These are phyloP conservation scores for Exophiala dermatitidis DNA, from an alignment of 2,329 filamentous ascomycete species.

Conservation along the genomic window DNA sequence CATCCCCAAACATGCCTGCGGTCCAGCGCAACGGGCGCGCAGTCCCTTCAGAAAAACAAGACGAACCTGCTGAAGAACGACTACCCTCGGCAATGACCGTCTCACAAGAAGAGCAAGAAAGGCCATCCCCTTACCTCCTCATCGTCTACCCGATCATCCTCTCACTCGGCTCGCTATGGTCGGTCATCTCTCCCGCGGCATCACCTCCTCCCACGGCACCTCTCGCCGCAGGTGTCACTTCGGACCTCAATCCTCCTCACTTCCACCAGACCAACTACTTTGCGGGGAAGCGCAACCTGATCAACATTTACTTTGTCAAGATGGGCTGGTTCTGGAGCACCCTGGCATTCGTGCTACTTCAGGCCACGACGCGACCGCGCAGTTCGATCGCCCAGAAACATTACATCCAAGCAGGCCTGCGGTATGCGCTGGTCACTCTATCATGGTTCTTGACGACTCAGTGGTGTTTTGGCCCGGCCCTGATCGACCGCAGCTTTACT, in stretches of 20 bases:
- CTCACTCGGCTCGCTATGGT: constrained; percentile 73
- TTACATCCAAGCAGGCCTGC: constrained; percentile 50
- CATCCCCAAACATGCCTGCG: constrained; percentile 12
- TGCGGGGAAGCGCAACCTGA: constrained; percentile 82
- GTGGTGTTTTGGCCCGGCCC: constrained; percentile 87
- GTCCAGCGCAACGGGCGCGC: constrained; percentile 19
- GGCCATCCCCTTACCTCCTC: constrained; percentile 38
- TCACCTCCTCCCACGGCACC: constrained; percentile 36
- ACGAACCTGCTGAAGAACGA: not conserved
- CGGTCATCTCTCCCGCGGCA: constrained; percentile 66
- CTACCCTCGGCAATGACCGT: constrained; percentile 2
- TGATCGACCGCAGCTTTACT: constrained; percentile 86
- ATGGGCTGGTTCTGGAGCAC: constrained; percentile 90
- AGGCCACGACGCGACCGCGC: constrained; percentile 53
- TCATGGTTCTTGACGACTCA: constrained; percentile 87
- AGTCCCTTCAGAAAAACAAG: constrained; percentile 3
- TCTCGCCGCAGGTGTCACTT: constrained; percentile 29
- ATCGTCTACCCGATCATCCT: constrained; percentile 70
- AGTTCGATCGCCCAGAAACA: constrained; percentile 14
- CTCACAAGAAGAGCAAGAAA: not conserved
- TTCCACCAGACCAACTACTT: constrained; percentile 58
- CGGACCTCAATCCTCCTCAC: constrained; percentile 26
- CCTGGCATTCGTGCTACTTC: constrained; percentile 61
- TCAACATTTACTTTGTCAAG: constrained; percentile 93
- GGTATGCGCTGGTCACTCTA: constrained; percentile 65